Evolutionary conservation across 345 rosid species (phyloP).

Genomic region (Arabis alpina): DNA sequence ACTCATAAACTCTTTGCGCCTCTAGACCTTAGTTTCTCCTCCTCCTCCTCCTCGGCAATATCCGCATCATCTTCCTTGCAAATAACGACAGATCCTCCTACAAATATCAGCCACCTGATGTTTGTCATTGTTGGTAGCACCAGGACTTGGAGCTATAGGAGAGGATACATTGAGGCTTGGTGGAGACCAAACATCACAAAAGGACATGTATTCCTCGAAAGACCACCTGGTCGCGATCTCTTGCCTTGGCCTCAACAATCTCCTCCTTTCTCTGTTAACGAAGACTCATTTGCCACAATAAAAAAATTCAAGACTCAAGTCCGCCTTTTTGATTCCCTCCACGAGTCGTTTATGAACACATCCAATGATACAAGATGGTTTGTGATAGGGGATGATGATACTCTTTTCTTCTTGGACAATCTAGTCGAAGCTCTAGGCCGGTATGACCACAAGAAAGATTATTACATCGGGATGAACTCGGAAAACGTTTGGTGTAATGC

Average conservation of each 20-base stretch:
- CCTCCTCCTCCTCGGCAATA: not conserved
- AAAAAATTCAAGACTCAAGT: constrained; percentile 38
- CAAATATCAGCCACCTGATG: constrained; percentile 52
- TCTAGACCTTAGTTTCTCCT: constrained; percentile 31
- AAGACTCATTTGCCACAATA: constrained; percentile 42
- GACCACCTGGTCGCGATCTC: constrained; percentile 48
- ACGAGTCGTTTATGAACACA: constrained; percentile 47
- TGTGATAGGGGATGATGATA: constrained; percentile 70
- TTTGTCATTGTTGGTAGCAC: constrained; percentile 54
- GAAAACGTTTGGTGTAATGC: constrained; percentile 52
- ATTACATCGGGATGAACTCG: constrained; percentile 60
- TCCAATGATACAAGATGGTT: constrained; percentile 52
- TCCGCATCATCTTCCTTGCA: not conserved
- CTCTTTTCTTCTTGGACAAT: constrained; percentile 58
- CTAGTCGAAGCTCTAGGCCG: constrained; percentile 47
- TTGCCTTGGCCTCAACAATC: constrained; percentile 58
- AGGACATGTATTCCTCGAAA: constrained; percentile 63
- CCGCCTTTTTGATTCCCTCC: constrained; percentile 53
- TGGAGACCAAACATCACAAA: constrained; percentile 66
- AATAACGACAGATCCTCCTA: constrained; percentile 35
- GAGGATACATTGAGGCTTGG: constrained; percentile 60
- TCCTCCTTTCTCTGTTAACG: constrained; percentile 60
- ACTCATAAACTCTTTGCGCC: constrained; percentile 37
- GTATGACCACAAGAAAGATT: constrained; percentile 60
- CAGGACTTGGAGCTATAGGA: constrained; percentile 54